phyloP scores from a whole-genome alignment of 1,139 yeast genomes.

The Blastobotrys raffinosifermentans region DNA sequence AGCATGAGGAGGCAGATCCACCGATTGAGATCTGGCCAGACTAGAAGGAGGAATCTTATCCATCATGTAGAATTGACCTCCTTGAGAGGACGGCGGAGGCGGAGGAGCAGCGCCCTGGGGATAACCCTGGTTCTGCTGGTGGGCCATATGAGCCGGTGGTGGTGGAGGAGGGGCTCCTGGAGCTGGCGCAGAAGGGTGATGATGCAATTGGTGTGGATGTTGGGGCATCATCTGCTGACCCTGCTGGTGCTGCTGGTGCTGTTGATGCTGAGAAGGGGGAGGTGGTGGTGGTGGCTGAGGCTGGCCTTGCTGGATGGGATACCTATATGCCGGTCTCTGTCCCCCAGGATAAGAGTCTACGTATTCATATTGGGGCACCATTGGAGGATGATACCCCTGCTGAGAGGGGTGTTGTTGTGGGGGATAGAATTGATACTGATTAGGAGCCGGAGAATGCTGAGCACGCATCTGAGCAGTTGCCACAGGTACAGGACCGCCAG shows the following conservation, averaged over 20 bases:
- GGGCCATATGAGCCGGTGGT: conserved; percentile 1
- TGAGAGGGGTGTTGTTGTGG: conserved; percentile 2
- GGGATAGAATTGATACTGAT: not conserved
- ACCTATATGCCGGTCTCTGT: conserved; percentile 10
- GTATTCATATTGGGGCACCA: conserved; percentile 2
- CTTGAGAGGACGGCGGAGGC: conserved; percentile 2
- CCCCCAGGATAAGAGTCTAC: conserved; percentile 7
- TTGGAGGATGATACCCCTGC: conserved; percentile 4
- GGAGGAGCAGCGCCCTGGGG: too few relatives aligned
- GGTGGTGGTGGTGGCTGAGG: conserved; percentile 16
- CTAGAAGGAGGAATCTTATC: not conserved
- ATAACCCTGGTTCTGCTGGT: too few relatives aligned
- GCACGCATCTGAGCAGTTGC: not conserved
- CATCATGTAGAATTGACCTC: not conserved
- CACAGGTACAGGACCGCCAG: not conserved
- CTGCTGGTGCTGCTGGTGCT: conserved; percentile 14
- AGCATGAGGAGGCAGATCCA: conserved; percentile 4
- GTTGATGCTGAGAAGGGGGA: conserved; percentile 7
- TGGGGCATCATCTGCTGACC: conserved; percentile 11
- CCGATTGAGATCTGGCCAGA: conserved; percentile 3
- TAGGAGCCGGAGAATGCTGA: not conserved
- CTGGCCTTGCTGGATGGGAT: conserved; percentile 16
- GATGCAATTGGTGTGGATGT: conserved; percentile 11
- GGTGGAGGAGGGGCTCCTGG: conserved; percentile 1
- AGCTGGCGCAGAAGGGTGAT: conserved; percentile 8